Conservation (phyloP, 495 filamentous ascomycete genomes). For the Podospora fimiseda region DNA sequence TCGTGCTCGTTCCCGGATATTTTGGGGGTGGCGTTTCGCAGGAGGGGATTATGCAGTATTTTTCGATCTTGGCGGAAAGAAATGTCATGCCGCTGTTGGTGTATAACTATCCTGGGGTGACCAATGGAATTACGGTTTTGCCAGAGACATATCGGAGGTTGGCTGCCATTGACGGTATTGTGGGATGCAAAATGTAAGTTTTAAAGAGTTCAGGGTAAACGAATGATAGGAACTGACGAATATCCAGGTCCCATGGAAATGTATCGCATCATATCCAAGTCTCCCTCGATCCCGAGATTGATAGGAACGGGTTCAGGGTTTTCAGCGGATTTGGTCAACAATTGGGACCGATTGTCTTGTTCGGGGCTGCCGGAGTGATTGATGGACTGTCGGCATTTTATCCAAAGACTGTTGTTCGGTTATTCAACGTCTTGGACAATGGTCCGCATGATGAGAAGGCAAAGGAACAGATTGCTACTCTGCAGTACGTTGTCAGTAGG, state of each 20-base stretch:
- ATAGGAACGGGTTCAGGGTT: conserved; percentile 49
- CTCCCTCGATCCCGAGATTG: conserved; percentile 41
- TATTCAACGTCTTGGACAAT: conserved; percentile 44
- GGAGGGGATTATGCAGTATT: conserved; percentile 49
- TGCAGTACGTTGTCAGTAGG: conserved; percentile 53
- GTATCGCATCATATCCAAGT: conserved; percentile 56
- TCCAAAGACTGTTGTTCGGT: conserved; percentile 50
- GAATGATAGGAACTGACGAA: too few relatives aligned
- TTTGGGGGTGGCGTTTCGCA: conserved; percentile 46
- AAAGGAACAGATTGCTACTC: conserved; percentile 33
- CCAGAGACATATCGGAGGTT: conserved; percentile 50
- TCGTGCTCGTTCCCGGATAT: conserved; percentile 53
- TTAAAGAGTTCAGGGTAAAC: too few relatives aligned
- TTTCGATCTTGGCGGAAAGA: conserved; percentile 43
- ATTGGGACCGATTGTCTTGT: conserved; percentile 51
- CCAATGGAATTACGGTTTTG: conserved; percentile 50
- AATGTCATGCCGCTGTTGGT: conserved; percentile 52
- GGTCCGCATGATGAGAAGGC: conserved; percentile 17
- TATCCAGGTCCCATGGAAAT: conserved; percentile 51
- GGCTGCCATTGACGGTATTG: conserved; percentile 53
- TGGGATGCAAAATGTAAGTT: conserved; percentile 55
- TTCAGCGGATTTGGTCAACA: conserved; percentile 64
- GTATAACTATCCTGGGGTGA: conserved; percentile 64
- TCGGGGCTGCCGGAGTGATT: conserved; percentile 57
- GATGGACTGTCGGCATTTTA: conserved; percentile 59